phyloP scores from a whole-genome alignment of 139 green algal species.

The Chlorella sorokiniana region DNA sequence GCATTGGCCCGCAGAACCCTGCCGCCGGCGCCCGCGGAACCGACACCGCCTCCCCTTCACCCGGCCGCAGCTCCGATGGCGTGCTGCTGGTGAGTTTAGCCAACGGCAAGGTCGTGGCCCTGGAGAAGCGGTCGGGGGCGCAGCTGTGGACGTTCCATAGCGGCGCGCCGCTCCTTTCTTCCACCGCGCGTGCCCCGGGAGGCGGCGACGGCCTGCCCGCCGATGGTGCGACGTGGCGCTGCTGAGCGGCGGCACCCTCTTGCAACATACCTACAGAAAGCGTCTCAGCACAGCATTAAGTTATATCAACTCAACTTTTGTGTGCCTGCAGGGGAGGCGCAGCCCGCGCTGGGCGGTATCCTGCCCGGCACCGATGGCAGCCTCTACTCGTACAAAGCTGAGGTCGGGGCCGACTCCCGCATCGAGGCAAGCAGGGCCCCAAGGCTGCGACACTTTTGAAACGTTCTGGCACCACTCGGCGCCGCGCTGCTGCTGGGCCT shows the following conservation, averaged over 20 bases:
- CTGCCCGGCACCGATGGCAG: conserved; percentile 88
- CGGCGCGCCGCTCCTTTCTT: conserved; percentile 77
- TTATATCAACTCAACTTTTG: background rate
- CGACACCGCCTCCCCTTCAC: too few species aligned
- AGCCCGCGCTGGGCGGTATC: conserved; percentile 54
- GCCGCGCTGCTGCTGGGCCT: background rate
- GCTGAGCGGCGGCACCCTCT: background rate
- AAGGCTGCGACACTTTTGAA: background rate
- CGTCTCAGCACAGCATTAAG: background rate
- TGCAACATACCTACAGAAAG: background rate
- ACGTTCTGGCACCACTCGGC: background rate
- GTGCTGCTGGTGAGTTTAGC: conserved; percentile 79
- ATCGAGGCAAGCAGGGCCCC: conserved; percentile 3
- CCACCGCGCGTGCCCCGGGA: conserved; percentile 3
- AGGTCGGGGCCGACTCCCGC: background rate
- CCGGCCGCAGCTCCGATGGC: background rate
- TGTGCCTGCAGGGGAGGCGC: background rate
- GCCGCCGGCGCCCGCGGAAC: too few species aligned
- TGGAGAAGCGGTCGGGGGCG: conserved; percentile 70
- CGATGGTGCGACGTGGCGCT: background rate
- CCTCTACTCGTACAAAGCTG: conserved; percentile 76
- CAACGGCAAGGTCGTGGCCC: conserved; percentile 78
- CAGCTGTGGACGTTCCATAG: conserved; percentile 82
- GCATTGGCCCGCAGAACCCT: too few species aligned
- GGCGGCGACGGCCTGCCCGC: background rate